Base-by-base conservation (phyloP, 2,329 filamentous ascomycete genomes). In the Aureobasidium mangrovei region DNA sequence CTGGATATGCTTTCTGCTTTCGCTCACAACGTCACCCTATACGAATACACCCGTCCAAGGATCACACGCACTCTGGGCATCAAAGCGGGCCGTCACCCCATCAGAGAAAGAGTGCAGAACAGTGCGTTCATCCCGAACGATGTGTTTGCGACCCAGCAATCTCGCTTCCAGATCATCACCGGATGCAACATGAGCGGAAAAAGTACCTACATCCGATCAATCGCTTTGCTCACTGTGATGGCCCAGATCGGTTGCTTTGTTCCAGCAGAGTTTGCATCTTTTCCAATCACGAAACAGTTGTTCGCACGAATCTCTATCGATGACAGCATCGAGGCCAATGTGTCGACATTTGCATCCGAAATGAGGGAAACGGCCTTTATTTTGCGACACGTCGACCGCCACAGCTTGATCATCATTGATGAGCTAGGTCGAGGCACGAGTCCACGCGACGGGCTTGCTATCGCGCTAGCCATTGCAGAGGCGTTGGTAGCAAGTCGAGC, bases 111-210 rank as follows among this genome's bases (percentile, higher is more conserved):
- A 64, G 80, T 84, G 2, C 82, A 88, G 60, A 71, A 74, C 0
- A 78, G 77, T 39, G 82, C 80, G 26, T 95, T 87, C 64, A 76
- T 97, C 3, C 87, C 93, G 0, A 97, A 97, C 59, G 91, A 97
- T 63, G 87, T 91, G 29, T 97, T 91, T 63, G 85, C 88, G 2
- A 86, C 84, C 0, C 78, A 85, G 33, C 83, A 91, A 57, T 83
- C 83, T 35, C 82, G 91, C 1, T 95, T 96, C 63, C 91, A 97
- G 60, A 86, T 97, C 58, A 84, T 98, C 59, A 97, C 91, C 0
- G 91, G 93, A 3, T 94, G 88, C 67, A 98, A 98, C 63, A 98
- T 98, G 93, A 95, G 89, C 62, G 93, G 91, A 0, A 98, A 97
- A 68, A 95, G 87, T 59, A 98, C 91, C 0, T 97, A 96, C 64